Base-by-base conservation (phyloP, 768 basidiomycete species). In the Termitomyces eurrhizus region DNA sequence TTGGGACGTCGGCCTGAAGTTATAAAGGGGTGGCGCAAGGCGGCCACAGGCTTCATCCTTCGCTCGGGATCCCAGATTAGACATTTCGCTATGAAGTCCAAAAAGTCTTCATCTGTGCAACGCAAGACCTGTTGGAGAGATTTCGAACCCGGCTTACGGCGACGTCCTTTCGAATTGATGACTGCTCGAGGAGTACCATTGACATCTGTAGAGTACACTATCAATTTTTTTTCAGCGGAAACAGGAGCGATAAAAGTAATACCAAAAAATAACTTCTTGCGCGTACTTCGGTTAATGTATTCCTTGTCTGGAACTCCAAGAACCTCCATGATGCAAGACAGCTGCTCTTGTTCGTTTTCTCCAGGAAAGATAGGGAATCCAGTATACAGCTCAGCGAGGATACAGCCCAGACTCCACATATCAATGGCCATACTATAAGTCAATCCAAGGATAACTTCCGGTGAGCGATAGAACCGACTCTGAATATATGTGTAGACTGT, bases 381-480 rank as follows among this genome's bases (percentile, higher is more conserved):
- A 12, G 96, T 98, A 73, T 91, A 96, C 46, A 99, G 77, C 73
- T 99, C 97, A 16, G 97, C 97, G 56, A 99, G 79, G 63, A 99
- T 99, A 69, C 97, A 99, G 41, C 97, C 97, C 66, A 99, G 74
- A 78, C 94, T 96, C 97, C 97, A 99, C 95, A 99, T 99, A 72
- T 98, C 94, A 64, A 95, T 96, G 37, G 92, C 95, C 94, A 97
- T 98, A 70, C 96, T 93, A 73, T 99, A 99, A 72, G 95, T 97
- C 90, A 96, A 93, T 56, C 97, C 97, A 42, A 99, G 84, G 58
- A 99, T 99, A 66, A 99, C 96, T 75, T 99, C 97, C 3, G 97
- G 97, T 21, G 95, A 97, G n/a, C 97, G 93, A 77, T 99, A 99
- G 79, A 99, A 99, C 45, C 97, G 92, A 76, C 94, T 96, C 74